Evolutionary conservation across 331 rosid genomes (phyloP).

Genomic region (Pyracantha coccinea): DNA sequence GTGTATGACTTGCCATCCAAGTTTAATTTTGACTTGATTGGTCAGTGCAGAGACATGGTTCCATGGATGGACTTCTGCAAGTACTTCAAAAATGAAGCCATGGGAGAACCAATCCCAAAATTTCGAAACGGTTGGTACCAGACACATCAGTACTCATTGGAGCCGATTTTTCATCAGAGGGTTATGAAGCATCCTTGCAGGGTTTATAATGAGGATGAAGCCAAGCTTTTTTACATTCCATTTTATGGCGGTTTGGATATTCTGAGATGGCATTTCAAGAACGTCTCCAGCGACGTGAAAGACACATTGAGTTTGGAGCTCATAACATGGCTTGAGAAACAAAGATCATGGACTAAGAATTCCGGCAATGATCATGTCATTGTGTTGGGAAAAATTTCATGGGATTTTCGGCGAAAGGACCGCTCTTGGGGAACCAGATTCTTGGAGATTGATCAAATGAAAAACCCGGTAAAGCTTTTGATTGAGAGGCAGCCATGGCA

Average conservation of each 20-base stretch:
- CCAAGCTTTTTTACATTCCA: constrained; percentile 77
- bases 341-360: constrained; percentile 40
- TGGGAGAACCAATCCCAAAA: constrained; percentile 50
- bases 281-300: constrained; percentile 55
- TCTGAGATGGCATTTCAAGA: constrained; percentile 80
- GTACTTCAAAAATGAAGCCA: constrained; percentile 47
- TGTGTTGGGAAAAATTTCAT: constrained; percentile 81
- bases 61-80: constrained; percentile 67
- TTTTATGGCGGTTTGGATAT: constrained; percentile 76
- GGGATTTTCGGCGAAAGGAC: constrained; percentile 69
- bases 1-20: constrained; percentile 68
- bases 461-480: constrained; percentile 65
- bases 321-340: constrained; percentile 52
- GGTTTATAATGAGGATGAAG: constrained; percentile 41
- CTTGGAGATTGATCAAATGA: constrained; percentile 57
- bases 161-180: constrained; percentile 68
- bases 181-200: constrained; percentile 67
- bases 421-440: constrained; percentile 63
- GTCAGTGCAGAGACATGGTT: constrained; percentile 61
- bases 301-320: constrained; percentile 53
- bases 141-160: constrained; percentile 73
- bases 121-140: constrained; percentile 67
- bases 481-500: constrained; percentile 93
- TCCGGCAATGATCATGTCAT: constrained; percentile 71
- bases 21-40: constrained; percentile 62